Conservation (phyloP, 2,329 filamentous ascomycete species). For the Alternaria tenuissima region DNA sequence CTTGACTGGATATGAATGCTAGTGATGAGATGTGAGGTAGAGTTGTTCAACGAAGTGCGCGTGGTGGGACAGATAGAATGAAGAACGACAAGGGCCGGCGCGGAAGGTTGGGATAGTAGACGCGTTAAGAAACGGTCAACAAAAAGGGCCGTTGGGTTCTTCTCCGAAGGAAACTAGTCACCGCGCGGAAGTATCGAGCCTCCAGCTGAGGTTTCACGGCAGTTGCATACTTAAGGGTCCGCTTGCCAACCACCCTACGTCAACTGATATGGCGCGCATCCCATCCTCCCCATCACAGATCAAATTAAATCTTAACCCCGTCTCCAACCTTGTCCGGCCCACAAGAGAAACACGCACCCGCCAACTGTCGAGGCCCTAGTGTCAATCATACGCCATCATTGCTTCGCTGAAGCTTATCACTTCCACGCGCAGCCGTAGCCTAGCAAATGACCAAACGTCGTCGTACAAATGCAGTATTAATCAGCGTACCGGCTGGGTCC, state of each 20-base stretch:
- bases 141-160: not conserved
- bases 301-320: not conserved
- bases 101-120: not conserved
- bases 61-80: not conserved
- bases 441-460: not conserved
- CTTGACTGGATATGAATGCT: constrained; percentile 4
- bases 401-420: constrained; percentile 17
- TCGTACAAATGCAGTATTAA: not conserved
- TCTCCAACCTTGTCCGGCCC: not conserved
- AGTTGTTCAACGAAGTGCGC: not conserved
- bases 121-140: not conserved
- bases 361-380: constrained; percentile 1
- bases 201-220: not conserved
- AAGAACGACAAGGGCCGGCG: not conserved
- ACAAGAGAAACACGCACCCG: constrained; percentile 12
- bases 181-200: not conserved
- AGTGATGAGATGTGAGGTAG: not conserved
- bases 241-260: not conserved
- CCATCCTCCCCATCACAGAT: constrained; percentile 1
- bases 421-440: constrained; percentile 8
- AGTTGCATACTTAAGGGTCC: constrained; percentile 2
- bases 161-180: not conserved
- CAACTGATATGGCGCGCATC: not conserved
- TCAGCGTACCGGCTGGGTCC: constrained; percentile 1
- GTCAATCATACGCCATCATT: constrained; percentile 7